Evolutionary conservation across 164 flowering plant species (phyloP).

Genomic region (Sextonia rubra): DNA sequence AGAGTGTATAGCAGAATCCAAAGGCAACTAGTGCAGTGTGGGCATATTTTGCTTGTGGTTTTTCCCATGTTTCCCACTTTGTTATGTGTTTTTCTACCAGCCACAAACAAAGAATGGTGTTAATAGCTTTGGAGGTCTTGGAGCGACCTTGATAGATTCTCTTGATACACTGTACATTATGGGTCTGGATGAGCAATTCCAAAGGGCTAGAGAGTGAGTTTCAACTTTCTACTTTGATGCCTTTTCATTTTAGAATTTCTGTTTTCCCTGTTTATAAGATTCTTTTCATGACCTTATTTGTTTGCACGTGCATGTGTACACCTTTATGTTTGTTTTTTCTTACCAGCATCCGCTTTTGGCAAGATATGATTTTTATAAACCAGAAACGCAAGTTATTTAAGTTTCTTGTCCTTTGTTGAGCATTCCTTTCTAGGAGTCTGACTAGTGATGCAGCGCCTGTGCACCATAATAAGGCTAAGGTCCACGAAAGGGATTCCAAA

Average conservation of each 20-base stretch:
- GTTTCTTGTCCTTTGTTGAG: no score
- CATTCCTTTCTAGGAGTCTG: no score
- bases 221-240: neutral
- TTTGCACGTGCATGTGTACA: no score
- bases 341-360: no score
- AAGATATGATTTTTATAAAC: no score
- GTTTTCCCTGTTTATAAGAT: neutral
- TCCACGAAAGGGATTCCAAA: no score
- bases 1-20: neutral
- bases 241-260: neutral
- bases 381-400: no score
- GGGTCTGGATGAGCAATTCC: constrained; percentile 93
- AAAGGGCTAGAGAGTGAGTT: constrained; percentile 93
- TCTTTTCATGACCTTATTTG: no score
- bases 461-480: no score
- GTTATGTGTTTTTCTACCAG: constrained; percentile 32
- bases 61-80: neutral
- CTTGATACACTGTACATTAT: constrained; percentile 94
- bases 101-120: constrained; percentile 86
- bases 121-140: constrained; percentile 97
- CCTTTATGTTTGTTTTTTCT: no score
- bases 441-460: no score
- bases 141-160: constrained; percentile 91
- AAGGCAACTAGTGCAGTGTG: no score
- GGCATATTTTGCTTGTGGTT: neutral